Evolutionary conservation across 305 asterid species (phyloP).

Genomic region (Rubia peregrina): DNA sequence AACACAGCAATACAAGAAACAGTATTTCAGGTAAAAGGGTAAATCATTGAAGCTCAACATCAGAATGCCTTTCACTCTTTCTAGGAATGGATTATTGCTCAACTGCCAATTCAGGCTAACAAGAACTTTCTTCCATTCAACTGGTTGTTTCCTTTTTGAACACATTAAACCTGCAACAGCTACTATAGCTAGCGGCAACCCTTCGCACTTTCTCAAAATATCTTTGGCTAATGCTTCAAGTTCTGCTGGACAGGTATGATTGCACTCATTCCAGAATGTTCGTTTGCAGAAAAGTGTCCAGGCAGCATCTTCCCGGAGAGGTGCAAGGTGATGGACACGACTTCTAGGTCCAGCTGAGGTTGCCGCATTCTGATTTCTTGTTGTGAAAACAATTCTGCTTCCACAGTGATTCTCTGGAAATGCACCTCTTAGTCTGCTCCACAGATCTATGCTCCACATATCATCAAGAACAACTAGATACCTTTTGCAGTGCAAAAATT

Average conservation of each 20-base stretch:
- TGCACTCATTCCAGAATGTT: constrained; percentile 16
- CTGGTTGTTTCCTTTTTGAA: constrained; percentile 16
- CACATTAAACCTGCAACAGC: constrained; percentile 29
- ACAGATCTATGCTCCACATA: constrained; percentile 27
- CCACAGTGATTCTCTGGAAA: constrained; percentile 24
- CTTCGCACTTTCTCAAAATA: constrained; percentile 28
- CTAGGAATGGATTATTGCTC: constrained; percentile 23
- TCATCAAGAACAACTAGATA: constrained; percentile 29
- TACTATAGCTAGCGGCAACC: constrained; percentile 32
- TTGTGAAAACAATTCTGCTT: constrained; percentile 25
- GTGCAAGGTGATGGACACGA: constrained; percentile 19
- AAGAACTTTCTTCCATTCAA: constrained; percentile 26
- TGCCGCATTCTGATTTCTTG: constrained; percentile 22
- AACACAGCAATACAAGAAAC: constrained; percentile 28
- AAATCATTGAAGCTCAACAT: constrained; percentile 26
- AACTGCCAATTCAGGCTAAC: constrained; percentile 27
- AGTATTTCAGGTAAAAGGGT: constrained; percentile 27
- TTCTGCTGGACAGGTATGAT: constrained; percentile 24
- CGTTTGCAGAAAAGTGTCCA: constrained; percentile 25
- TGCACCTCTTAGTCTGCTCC: constrained; percentile 24
- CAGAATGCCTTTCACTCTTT: constrained; percentile 21
- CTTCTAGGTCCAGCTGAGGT: constrained; percentile 20
- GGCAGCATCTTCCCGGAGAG: constrained; percentile 21
- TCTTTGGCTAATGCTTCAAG: constrained; percentile 21
- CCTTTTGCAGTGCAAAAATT: constrained; percentile 20